Percentiles rank a stretch among this genome's conserved stretches.
Conservation (phyloP, 2,329 filamentous ascomycete species). For the Pyricularia sp. region DNA sequence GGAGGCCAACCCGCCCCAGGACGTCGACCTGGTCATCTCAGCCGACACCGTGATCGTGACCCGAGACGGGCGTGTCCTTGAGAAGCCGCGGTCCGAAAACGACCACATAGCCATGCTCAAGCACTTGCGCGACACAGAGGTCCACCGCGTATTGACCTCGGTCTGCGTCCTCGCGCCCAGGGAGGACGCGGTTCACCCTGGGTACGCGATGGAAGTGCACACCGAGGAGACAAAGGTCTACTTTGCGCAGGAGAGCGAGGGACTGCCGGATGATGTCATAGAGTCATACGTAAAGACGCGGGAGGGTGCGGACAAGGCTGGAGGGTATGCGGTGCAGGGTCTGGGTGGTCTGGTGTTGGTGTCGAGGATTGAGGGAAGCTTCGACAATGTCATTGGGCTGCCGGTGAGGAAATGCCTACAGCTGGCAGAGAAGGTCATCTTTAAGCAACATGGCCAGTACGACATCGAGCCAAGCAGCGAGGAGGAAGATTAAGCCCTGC, state of each 20-base stretch:
- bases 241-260: constrained; percentile 55
- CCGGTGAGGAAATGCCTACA: constrained; percentile 66
- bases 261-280: constrained; percentile 65
- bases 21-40: constrained; percentile 74
- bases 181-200: constrained; percentile 67
- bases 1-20: constrained; percentile 26
- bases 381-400: constrained; percentile 89
- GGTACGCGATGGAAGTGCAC: constrained; percentile 68
- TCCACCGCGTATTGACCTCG: constrained; percentile 77
- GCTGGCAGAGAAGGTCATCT: constrained; percentile 79
- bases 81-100: constrained; percentile 74
- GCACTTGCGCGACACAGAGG: constrained; percentile 59
- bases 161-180: constrained; percentile 74
- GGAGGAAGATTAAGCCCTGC: constrained; percentile 11
- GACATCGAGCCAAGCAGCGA: constrained; percentile 34
- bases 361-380: constrained; percentile 75
- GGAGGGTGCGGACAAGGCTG: constrained; percentile 91
- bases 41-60: constrained; percentile 86
- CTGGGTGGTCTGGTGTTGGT: constrained; percentile 75
- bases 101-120: constrained; percentile 79
- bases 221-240: constrained; percentile 88
- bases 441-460: constrained; percentile 56
- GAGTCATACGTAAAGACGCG: constrained; percentile 66
- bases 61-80: constrained; percentile 62
- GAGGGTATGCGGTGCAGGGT: constrained; percentile 89